phyloP scores from a whole-genome alignment of 2,329 filamentous ascomycete genomes.

The Leptosphaerulina australis region DNA sequence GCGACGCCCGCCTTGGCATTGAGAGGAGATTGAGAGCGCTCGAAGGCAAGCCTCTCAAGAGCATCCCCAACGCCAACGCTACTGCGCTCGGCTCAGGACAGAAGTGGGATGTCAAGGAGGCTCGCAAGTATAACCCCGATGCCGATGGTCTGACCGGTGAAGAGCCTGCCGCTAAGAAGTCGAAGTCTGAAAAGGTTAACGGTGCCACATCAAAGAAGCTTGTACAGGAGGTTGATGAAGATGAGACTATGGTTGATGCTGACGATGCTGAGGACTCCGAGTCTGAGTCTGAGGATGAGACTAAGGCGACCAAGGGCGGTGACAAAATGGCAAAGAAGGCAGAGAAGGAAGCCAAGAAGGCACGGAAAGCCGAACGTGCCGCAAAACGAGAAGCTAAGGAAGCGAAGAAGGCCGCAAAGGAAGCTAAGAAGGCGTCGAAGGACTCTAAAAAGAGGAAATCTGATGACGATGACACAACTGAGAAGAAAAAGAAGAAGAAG shows the following conservation, averaged over 20 bases:
- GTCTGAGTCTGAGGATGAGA: conserved; percentile 41
- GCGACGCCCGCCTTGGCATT: conserved; percentile 71
- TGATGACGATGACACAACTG: conserved; percentile 57
- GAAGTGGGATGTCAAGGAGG: conserved; percentile 92
- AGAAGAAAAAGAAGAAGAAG: conserved; percentile 65
- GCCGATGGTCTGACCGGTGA: conserved; percentile 81
- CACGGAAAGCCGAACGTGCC: conserved; percentile 46
- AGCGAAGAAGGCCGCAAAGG: conserved; percentile 61
- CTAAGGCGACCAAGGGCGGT: conserved; percentile 41
- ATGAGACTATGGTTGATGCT: conserved; percentile 48
- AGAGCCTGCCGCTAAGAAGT: conserved; percentile 65
- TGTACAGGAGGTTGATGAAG: conserved; percentile 57
- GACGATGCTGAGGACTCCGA: conserved; percentile 46
- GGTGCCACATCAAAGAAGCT: conserved; percentile 51
- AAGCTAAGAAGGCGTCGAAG: conserved; percentile 62
- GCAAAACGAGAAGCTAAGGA: conserved; percentile 49
- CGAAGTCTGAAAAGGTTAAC: conserved; percentile 53
- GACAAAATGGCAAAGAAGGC: conserved; percentile 51
- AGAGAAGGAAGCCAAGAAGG: conserved; percentile 54
- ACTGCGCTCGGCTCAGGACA: conserved; percentile 56
- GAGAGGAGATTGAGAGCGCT: conserved; percentile 77
- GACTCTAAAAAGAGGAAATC: conserved; percentile 58
- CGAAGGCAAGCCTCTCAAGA: conserved; percentile 87
- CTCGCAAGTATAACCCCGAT: conserved; percentile 91
- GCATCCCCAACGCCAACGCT: conserved; percentile 68